A percentile compares a stretch with the other conserved stretches of the same genome.
phyloP scores from a whole-genome alignment of 1,139 yeast species.

The Debaryomycetaceae sp. region DNA sequence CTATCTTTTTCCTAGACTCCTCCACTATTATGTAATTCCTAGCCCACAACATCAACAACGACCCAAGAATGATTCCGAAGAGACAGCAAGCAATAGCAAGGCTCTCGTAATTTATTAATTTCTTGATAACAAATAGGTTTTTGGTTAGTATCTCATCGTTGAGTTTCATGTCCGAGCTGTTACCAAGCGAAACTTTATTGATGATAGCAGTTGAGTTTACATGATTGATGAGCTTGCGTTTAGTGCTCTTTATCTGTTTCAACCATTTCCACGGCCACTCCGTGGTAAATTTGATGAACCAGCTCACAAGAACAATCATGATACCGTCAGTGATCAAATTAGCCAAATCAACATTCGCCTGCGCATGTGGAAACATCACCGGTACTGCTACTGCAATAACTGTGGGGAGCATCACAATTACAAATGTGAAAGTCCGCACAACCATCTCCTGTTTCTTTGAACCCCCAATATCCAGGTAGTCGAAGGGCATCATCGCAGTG shows the following conservation, averaged over 20 bases:
- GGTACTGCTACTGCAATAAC: constrained; percentile 7
- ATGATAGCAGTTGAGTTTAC: constrained; percentile 12
- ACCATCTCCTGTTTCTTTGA: constrained; percentile 2
- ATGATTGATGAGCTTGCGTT: constrained; percentile 14
- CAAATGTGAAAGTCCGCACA: constrained; percentile 7
- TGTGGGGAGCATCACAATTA: constrained; percentile 8
- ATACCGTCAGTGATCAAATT: constrained; percentile 26
- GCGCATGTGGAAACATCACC: not conserved
- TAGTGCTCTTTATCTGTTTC: constrained; percentile 19
- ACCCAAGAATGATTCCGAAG: constrained; percentile 20
- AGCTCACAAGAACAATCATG: constrained; percentile 23
- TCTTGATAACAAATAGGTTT: constrained; percentile 11
- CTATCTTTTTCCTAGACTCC: constrained; percentile 23
- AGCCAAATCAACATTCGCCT: constrained; percentile 7
- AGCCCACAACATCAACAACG: constrained; percentile 23
- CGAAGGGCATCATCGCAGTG: constrained; percentile 7
- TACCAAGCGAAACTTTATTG: constrained; percentile 2
- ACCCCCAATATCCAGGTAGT: constrained; percentile 1
- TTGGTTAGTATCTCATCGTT: constrained; percentile 5
- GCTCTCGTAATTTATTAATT: constrained; percentile 18
- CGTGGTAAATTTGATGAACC: constrained; percentile 23
- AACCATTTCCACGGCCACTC: constrained; percentile 41
- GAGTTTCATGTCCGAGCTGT: constrained; percentile 4
- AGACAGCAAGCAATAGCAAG: constrained; percentile 23
- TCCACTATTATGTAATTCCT: constrained; percentile 25